A percentile compares a stretch with the other conserved stretches of the same genome.
These are phyloP conservation scores for Seiridium cupressi DNA, from an alignment of 2,329 filamentous ascomycete genomes.

Conservation along the genomic window DNA sequence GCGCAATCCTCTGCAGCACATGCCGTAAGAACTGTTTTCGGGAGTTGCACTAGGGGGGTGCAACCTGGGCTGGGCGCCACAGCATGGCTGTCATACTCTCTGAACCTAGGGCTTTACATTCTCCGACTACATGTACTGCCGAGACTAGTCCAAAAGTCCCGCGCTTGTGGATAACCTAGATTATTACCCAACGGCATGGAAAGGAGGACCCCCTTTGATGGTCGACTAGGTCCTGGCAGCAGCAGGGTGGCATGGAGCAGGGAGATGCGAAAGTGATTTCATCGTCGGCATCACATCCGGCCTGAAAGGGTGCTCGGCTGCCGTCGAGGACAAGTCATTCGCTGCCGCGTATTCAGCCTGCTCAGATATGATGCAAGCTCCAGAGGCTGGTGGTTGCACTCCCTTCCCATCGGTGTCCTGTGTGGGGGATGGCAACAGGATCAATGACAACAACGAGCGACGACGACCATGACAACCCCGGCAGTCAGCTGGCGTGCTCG, in stretches of 20 bases:
- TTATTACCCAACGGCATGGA: background rate
- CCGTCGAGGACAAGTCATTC: too few relatives aligned
- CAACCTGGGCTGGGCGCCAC: constrained; percentile 4
- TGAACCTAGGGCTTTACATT: background rate
- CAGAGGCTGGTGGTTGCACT: background rate
- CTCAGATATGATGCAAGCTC: background rate
- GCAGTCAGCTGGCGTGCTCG: too few relatives aligned
- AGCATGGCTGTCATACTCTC: background rate
- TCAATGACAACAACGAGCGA: too few relatives aligned
- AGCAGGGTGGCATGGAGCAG: too few relatives aligned
- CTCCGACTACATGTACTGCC: constrained; percentile 1
- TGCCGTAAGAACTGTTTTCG: background rate
- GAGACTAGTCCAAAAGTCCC: constrained; percentile 7
- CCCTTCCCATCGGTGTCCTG: background rate
- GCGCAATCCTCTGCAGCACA: background rate
- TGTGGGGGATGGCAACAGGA: background rate
- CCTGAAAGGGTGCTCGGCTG: background rate
- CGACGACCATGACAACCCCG: too few relatives aligned
- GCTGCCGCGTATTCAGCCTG: background rate
- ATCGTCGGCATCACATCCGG: background rate
- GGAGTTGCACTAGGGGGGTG: background rate
- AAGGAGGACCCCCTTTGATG: background rate
- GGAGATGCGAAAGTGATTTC: background rate
- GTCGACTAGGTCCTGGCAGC: background rate
- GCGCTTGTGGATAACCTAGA: background rate